Evolutionary conservation across 208 protist genomes (phyloP).

Genomic region (Pavlovales sp.): DNA sequence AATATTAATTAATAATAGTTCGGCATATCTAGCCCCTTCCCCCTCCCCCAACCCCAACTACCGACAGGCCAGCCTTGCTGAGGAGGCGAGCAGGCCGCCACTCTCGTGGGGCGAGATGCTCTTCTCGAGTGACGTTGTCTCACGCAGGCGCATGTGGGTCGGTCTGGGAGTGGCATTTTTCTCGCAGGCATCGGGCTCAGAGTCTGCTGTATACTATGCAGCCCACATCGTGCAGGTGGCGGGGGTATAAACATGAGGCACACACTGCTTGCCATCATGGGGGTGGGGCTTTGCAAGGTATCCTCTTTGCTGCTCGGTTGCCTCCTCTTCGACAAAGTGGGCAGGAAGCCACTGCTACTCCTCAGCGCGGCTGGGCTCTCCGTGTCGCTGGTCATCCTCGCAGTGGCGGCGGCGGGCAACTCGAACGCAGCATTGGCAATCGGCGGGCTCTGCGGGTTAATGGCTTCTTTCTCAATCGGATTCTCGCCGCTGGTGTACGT

Average conservation of each 20-base stretch:
- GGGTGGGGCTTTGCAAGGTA: neutral
- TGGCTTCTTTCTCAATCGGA: neutral
- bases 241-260: neutral
- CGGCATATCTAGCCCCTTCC: too few species aligned
- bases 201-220: neutral
- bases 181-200: neutral
- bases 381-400: neutral
- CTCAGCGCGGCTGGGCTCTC: neutral
- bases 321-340: neutral
- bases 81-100: too few species aligned
- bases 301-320: neutral
- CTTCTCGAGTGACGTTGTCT: too few species aligned
- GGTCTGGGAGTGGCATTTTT: neutral
- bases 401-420: neutral
- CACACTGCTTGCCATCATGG: neutral
- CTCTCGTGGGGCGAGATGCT: too few species aligned
- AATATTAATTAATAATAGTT: too few species aligned
- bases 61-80: too few species aligned
- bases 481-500: slow-evolving; percentile 19
- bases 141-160: too few species aligned
- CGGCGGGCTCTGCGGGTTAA: neutral
- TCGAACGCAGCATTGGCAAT: neutral
- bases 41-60: too few species aligned
- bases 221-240: neutral
- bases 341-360: neutral